A percentile compares a stretch with the other conserved stretches of the same genome.
Evolutionary conservation across 2,329 filamentous ascomycete species (phyloP).

Genomic region (Lecanicillium sp.): DNA sequence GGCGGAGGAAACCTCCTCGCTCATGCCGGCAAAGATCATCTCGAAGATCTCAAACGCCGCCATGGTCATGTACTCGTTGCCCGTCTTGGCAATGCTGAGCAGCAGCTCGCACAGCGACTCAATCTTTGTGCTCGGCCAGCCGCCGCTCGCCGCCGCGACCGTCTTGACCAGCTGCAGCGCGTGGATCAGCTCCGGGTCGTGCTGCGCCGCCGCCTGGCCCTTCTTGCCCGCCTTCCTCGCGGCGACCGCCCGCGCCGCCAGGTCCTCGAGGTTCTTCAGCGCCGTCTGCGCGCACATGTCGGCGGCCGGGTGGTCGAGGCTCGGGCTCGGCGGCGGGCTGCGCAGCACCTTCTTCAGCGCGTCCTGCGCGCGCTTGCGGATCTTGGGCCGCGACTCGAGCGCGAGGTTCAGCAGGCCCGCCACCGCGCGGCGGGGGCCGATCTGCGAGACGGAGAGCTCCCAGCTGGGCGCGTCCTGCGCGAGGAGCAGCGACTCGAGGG

Average conservation of each 20-base stretch:
- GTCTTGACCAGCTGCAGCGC: constrained; percentile 88
- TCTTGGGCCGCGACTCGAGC: constrained; percentile 84
- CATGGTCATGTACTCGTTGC: constrained; percentile 94
- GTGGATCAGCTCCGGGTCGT: constrained; percentile 84
- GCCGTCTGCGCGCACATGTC: constrained; percentile 95
- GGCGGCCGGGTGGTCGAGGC: constrained; percentile 86
- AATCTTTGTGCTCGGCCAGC: constrained; percentile 95
- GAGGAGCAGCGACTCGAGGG: constrained; percentile 82
- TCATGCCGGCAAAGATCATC: constrained; percentile 89
- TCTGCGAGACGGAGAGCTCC: constrained; percentile 76
- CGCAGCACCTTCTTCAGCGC: constrained; percentile 77
- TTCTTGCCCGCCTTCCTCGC: constrained; percentile 60
- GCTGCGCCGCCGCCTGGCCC: constrained; percentile 48
- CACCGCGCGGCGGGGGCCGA: constrained; percentile 80
- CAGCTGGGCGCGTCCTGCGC: constrained; percentile 85
- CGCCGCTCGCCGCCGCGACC: constrained; percentile 77
- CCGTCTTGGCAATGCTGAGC: constrained; percentile 80
- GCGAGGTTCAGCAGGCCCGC: constrained; percentile 80
- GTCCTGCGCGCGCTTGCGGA: constrained; percentile 88
- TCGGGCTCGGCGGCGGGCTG: constrained; percentile 83
- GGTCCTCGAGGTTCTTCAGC: constrained; percentile 70
- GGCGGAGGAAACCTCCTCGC: constrained; percentile 76
- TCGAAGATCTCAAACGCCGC: constrained; percentile 96
- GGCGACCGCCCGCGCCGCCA: constrained; percentile 56
- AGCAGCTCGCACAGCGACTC: constrained; percentile 86